These are phyloP conservation scores for Mortierella sp. DNA, from an alignment of 371 early-diverging fungal species.

Conservation along the genomic window DNA sequence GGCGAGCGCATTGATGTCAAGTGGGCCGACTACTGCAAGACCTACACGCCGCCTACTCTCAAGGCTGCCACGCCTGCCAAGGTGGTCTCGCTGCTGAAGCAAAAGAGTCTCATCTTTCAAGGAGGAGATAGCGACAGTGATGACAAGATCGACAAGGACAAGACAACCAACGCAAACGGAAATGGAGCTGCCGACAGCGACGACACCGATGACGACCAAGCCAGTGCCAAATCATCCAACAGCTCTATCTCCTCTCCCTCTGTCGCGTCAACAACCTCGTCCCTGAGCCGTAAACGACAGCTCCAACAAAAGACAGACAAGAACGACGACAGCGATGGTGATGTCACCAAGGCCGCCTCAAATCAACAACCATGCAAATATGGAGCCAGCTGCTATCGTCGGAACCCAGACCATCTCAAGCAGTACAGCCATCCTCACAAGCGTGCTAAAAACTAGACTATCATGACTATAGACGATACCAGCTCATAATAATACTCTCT, in stretches of 20 bases:
- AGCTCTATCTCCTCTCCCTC: neutral
- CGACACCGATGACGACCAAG: neutral
- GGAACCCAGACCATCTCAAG: conserved; percentile 50
- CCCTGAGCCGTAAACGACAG: neutral
- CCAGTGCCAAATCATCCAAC: neutral
- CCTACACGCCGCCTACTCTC: conserved; percentile 42
- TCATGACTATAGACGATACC: neutral
- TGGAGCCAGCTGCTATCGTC: conserved; percentile 46
- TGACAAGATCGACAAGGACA: neutral
- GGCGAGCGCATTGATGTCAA: conserved; percentile 57
- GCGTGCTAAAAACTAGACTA: conserved; percentile 11
- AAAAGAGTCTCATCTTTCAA: conserved; percentile 48
- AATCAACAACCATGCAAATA: conserved; percentile 37
- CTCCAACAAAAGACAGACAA: neutral
- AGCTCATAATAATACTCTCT: neutral
- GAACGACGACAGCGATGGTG: conserved; percentile 1
- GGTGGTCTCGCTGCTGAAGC: conserved; percentile 41
- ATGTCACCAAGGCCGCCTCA: neutral
- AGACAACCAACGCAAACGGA: neutral
- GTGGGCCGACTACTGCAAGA: conserved; percentile 52
- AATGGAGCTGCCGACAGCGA: neutral
- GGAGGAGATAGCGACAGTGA: conserved; percentile 12
- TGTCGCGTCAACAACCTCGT: conserved; percentile 14
- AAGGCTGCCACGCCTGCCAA: conserved; percentile 45
- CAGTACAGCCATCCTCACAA: conserved; percentile 46